Conservation (phyloP, 2,329 filamentous ascomycete species). For the Gnomoniopsis sp. region DNA sequence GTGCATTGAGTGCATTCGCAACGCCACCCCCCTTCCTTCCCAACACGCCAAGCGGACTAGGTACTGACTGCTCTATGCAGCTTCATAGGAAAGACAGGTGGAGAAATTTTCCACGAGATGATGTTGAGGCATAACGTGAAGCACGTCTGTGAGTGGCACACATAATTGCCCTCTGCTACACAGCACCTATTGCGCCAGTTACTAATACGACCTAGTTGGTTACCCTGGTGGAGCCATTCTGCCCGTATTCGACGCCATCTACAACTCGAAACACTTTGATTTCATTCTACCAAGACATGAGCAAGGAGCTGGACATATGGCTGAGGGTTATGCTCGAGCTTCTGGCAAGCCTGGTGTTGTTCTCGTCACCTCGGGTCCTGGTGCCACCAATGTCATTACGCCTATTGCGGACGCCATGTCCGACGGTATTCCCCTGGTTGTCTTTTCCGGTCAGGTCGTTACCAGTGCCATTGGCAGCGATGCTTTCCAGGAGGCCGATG, state of each 20-base stretch:
- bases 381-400: slow-evolving; percentile 93
- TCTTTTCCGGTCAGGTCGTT: slow-evolving; percentile 90
- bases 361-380: slow-evolving; percentile 92
- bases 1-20: slow-evolving; percentile 30
- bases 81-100: slow-evolving; percentile 92
- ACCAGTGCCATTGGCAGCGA: slow-evolving; percentile 91
- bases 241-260: slow-evolving; percentile 97
- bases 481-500: slow-evolving; percentile 95
- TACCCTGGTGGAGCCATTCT: slow-evolving; percentile 96
- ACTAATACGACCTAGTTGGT: slow-evolving; percentile 53
- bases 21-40: slow-evolving; percentile 13
- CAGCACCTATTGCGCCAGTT: slow-evolving; percentile 11
- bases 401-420: slow-evolving; percentile 95
- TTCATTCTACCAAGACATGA: slow-evolving; percentile 95
- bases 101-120: slow-evolving; percentile 99
- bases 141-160: slow-evolving; percentile 74
- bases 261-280: slow-evolving; percentile 95
- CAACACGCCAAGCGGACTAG: slow-evolving; percentile 14
- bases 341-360: slow-evolving; percentile 94
- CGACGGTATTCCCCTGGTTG: slow-evolving; percentile 92
- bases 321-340: slow-evolving; percentile 91
- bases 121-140: slow-evolving; percentile 91
- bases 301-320: slow-evolving; percentile 98
- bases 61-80: slow-evolving; percentile 35
- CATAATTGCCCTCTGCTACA: neutral